These are phyloP conservation scores for Erodium trifolium DNA, from an alignment of 441 rosid species.

Conservation along the genomic window DNA sequence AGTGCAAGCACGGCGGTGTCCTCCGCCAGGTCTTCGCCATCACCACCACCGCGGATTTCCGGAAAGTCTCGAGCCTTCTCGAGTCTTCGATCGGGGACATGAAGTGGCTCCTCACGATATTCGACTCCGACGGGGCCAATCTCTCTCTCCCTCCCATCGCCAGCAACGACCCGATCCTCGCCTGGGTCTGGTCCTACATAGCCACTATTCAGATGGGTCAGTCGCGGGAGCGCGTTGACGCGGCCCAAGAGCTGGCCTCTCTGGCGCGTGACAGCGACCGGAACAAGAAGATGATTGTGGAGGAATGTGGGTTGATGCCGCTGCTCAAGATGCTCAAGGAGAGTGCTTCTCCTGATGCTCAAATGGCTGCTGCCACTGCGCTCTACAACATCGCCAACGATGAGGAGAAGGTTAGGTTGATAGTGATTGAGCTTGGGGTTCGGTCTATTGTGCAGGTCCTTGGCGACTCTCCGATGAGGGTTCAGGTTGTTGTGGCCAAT, in stretches of 20 bases:
- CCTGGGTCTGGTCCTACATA: slow-evolving; percentile 58
- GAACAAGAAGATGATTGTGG: slow-evolving; percentile 52
- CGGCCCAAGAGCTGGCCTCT: slow-evolving; percentile 47
- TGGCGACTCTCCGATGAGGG: slow-evolving; percentile 36
- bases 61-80: slow-evolving; percentile 33
- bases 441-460: slow-evolving; percentile 41
- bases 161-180: slow-evolving; percentile 54
- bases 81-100: slow-evolving; percentile 52
- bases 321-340: slow-evolving; percentile 48
- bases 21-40: slow-evolving; percentile 55
- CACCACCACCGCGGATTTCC: slow-evolving; percentile 41
- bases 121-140: slow-evolving; percentile 33
- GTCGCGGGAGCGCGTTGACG: slow-evolving; percentile 35
- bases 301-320: slow-evolving; percentile 49
- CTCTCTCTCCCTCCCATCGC: slow-evolving; percentile 54
- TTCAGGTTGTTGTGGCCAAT: slow-evolving; percentile 36
- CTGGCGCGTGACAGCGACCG: slow-evolving; percentile 44
- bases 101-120: slow-evolving; percentile 45
- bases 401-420: slow-evolving; percentile 31
- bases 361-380: slow-evolving; percentile 41
- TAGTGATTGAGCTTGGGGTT: slow-evolving; percentile 33
- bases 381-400: slow-evolving; percentile 33
- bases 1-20: slow-evolving; percentile 43
- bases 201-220: slow-evolving; percentile 47
- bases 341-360: slow-evolving; percentile 39